Conservation (phyloP, 2,329 filamentous ascomycete species). For the Talaromyces pinophilus region DNA sequence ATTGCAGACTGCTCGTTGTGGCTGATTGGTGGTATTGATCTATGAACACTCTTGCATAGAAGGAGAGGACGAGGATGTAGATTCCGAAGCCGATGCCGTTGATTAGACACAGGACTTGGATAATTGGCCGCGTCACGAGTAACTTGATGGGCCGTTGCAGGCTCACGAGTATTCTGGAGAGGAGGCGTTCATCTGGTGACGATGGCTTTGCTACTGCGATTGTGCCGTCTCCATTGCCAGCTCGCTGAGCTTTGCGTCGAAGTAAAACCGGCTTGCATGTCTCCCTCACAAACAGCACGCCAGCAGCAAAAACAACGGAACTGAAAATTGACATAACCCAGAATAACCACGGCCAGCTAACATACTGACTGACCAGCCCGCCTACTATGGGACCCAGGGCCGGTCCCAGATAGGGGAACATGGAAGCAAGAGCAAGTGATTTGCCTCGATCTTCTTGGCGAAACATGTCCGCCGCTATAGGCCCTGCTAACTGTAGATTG, state of each 20-base stretch:
- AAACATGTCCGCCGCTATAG: slow-evolving; percentile 21
- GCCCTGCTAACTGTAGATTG: slow-evolving; percentile 11
- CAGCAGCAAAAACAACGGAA: slow-evolving; percentile 31
- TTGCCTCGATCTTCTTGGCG: slow-evolving; percentile 19
- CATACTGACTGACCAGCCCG: slow-evolving; percentile 19
- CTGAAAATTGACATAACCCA: slow-evolving; percentile 22
- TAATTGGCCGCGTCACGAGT: slow-evolving; percentile 10
- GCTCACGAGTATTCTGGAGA: slow-evolving; percentile 9
- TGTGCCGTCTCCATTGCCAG: neutral
- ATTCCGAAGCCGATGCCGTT: slow-evolving; percentile 18
- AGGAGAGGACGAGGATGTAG: slow-evolving; percentile 20
- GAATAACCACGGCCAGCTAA: slow-evolving; percentile 22
- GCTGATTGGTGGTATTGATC: slow-evolving; percentile 19
- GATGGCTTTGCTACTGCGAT: neutral
- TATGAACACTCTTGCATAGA: slow-evolving; percentile 19
- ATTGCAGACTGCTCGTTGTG: slow-evolving; percentile 21
- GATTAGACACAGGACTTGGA: slow-evolving; percentile 12
- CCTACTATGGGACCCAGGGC: slow-evolving; percentile 20
- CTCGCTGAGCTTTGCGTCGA: slow-evolving; percentile 40
- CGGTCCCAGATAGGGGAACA: slow-evolving; percentile 21
- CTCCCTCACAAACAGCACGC: slow-evolving; percentile 46
- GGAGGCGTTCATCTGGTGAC: neutral
- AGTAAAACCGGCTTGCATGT: slow-evolving; percentile 50
- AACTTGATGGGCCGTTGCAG: slow-evolving; percentile 8
- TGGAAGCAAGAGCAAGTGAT: slow-evolving; percentile 19